Percentiles rank a stretch among this genome's conserved stretches.
Conservation (phyloP, 805 yeast species). For the Pichia exigua region DNA sequence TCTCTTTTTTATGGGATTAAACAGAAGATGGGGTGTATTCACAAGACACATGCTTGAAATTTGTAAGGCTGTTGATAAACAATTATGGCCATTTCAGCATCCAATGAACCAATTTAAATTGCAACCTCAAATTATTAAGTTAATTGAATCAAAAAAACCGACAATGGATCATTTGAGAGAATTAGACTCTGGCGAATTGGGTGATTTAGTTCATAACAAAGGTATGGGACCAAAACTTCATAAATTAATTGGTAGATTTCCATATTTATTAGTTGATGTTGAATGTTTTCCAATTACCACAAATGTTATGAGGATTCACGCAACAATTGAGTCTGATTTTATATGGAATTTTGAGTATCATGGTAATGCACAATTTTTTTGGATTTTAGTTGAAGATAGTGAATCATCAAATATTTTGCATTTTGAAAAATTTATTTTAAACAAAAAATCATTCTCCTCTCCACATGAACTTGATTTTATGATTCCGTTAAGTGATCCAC, state of each 20-base stretch:
- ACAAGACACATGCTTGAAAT: constrained; percentile 67
- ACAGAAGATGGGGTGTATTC: constrained; percentile 85
- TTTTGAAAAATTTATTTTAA: constrained; percentile 70
- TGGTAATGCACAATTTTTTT: constrained; percentile 78
- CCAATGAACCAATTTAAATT: constrained; percentile 84
- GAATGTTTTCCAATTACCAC: constrained; percentile 85
- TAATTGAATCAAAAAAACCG: constrained; percentile 56
- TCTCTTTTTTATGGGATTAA: constrained; percentile 74
- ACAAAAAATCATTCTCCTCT: constrained; percentile 43
- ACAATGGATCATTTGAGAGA: constrained; percentile 67
- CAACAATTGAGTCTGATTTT: constrained; percentile 66
- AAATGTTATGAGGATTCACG: constrained; percentile 76
- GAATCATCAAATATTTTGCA: constrained; percentile 68
- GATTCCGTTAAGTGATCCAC: constrained; percentile 82
- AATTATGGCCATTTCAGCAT: constrained; percentile 86
- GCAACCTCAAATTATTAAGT: constrained; percentile 56
- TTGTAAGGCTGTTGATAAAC: constrained; percentile 78
- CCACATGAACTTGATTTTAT: constrained; percentile 80
- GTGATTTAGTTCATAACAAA: constrained; percentile 80
- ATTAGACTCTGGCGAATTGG: constrained; percentile 67
- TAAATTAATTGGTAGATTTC: constrained; percentile 61
- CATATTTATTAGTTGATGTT: constrained; percentile 64
- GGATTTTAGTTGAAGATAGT: constrained; percentile 89
- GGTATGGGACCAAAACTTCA: constrained; percentile 62
- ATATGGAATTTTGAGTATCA: constrained; percentile 78